Evolutionary conservation across 352 stramenopile genomes (phyloP).

Genomic region (Phytopythium boreale): DNA sequence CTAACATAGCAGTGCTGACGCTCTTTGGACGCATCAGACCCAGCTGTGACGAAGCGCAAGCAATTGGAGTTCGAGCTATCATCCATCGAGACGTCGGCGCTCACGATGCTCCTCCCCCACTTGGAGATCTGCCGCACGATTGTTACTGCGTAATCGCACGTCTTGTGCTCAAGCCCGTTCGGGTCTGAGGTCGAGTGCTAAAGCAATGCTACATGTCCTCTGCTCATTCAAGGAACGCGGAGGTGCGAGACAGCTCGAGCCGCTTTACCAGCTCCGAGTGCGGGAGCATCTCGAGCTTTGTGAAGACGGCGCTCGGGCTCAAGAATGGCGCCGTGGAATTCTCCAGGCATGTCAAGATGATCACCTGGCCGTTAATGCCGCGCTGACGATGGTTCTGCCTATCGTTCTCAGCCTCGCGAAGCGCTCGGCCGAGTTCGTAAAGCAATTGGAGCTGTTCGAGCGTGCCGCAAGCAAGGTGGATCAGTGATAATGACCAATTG

Average conservation of each 20-base stretch:
- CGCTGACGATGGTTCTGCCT: neutral
- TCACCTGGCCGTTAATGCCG: neutral
- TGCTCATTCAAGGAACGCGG: constrained; percentile 27
- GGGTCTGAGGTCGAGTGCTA: neutral
- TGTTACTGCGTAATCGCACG: constrained; percentile 37
- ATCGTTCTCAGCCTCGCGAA: constrained; percentile 23
- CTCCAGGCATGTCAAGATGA: constrained; percentile 13
- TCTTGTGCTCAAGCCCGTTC: neutral
- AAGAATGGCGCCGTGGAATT: constrained; percentile 24
- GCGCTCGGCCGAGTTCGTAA: constrained; percentile 24
- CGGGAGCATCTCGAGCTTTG: constrained; percentile 29
- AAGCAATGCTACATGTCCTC: neutral
- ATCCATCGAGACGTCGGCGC: constrained; percentile 44
- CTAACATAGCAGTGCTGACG: neutral
- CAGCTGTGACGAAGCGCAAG: constrained; percentile 24
- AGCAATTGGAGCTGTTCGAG: constrained; percentile 45
- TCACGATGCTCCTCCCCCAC: constrained; percentile 46
- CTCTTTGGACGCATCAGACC: constrained; percentile 14
- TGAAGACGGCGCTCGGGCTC: constrained; percentile 23
- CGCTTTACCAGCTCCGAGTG: constrained; percentile 26
- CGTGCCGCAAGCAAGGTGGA: constrained; percentile 39
- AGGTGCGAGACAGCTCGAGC: constrained; percentile 19
- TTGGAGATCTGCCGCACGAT: constrained; percentile 59
- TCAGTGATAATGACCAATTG: neutral
- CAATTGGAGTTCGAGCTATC: constrained; percentile 38